Conservation (phyloP, 768 basidiomycete genomes). For the Mycena maculata region DNA sequence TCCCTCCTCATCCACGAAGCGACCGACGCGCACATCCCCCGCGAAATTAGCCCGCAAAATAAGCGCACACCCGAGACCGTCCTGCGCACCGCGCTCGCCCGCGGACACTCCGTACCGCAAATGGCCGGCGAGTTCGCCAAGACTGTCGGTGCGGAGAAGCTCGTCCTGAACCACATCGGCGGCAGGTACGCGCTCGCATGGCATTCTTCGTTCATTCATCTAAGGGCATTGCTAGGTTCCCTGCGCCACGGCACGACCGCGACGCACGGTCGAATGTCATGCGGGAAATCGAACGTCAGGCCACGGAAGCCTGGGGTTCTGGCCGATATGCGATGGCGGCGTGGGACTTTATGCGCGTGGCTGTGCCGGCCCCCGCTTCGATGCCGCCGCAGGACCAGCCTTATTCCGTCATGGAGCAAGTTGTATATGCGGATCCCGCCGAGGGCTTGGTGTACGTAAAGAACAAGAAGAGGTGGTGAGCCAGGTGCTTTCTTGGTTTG, state of each 20-base stretch:
- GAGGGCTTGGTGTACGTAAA: slow-evolving; percentile 40
- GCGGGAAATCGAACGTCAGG: slow-evolving; percentile 71
- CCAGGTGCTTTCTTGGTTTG: slow-evolving; percentile 15
- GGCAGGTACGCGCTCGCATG: slow-evolving; percentile 55
- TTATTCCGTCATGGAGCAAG: slow-evolving; percentile 19
- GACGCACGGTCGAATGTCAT: slow-evolving; percentile 60
- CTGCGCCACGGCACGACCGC: slow-evolving; percentile 55
- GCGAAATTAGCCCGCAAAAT: slow-evolving; percentile 60
- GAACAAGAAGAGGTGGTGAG: slow-evolving; percentile 40
- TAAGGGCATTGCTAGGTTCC: slow-evolving; percentile 54
- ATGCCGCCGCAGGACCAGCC: slow-evolving; percentile 7
- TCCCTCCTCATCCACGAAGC: slow-evolving; percentile 89
- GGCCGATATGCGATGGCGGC: slow-evolving; percentile 61
- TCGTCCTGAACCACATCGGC: slow-evolving; percentile 86
- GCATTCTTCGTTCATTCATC: slow-evolving; percentile 12
- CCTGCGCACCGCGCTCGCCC: slow-evolving; percentile 61
- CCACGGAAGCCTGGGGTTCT: slow-evolving; percentile 67
- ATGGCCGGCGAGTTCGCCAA: slow-evolving; percentile 86
- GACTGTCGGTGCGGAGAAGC: slow-evolving; percentile 63
- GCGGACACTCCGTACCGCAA: slow-evolving; percentile 82
- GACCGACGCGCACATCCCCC: slow-evolving; percentile 79
- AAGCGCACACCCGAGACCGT: slow-evolving; percentile 56
- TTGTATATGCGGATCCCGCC: slow-evolving; percentile 39
- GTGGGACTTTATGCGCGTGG: slow-evolving; percentile 66
- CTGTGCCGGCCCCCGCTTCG: slow-evolving; percentile 45